These are phyloP conservation scores for Hypsizygus ulmarius DNA, from an alignment of 1,284 basidiomycete genomes.

Conservation along the genomic window DNA sequence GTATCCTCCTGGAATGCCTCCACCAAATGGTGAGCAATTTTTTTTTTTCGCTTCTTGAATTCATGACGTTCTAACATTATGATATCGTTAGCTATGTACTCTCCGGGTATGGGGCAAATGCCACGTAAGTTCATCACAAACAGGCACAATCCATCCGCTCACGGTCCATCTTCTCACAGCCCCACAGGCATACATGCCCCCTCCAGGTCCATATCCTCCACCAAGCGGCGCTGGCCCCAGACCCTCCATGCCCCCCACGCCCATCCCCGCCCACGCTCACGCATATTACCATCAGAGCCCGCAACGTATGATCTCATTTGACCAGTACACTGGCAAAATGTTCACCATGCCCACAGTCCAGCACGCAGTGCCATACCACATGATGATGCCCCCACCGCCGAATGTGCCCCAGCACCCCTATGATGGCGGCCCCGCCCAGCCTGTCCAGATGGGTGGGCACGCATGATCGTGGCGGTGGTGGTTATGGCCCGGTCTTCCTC, in stretches of 20 bases:
- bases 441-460: constrained; percentile 73
- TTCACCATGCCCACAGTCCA: constrained; percentile 53
- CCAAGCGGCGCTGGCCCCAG: constrained; percentile 72
- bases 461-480: constrained; percentile 38
- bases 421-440: constrained; percentile 66
- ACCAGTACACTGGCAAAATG: constrained; percentile 24
- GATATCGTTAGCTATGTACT: constrained; percentile 70
- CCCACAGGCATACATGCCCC: constrained; percentile 67
- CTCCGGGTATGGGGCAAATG: constrained; percentile 78
- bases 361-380: constrained; percentile 78
- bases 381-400: constrained; percentile 83
- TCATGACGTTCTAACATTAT: constrained; percentile 1
- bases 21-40: constrained; percentile 59
- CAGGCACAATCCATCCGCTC: constrained; percentile 1
- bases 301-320: constrained; percentile 57
- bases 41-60: constrained; percentile 1
- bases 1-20: constrained; percentile 74
- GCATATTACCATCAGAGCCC: constrained; percentile 85
- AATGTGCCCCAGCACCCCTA: constrained; percentile 67
- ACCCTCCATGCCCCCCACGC: constrained; percentile 82
- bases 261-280: constrained; percentile 78
- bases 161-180: constrained; percentile 34
- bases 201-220: constrained; percentile 64
- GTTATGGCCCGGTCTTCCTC: constrained; percentile 11
- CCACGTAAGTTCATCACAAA: constrained; percentile 55